Base-by-base conservation (phyloP, 495 filamentous ascomycete genomes). In the Glutinoglossum americanum region DNA sequence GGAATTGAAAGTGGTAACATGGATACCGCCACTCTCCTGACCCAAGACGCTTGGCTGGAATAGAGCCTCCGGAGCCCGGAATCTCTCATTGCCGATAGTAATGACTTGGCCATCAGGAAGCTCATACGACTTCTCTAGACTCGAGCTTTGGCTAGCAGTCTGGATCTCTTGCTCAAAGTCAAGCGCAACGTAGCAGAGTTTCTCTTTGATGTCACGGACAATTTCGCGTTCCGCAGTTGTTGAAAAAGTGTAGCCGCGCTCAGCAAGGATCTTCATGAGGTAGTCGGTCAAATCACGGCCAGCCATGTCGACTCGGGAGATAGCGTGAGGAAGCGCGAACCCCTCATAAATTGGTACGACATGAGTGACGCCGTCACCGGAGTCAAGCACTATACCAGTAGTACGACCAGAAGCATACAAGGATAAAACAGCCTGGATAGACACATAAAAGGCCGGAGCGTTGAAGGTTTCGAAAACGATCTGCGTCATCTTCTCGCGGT, bases 401-500 rank as follows among this genome's bases (percentile, higher is more conserved):
- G 92, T 98, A 89, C 93, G 89, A 80, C 92, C 93, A 70, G 92
- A 98, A 67, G 92, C 92, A 76, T 98, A 98, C 75, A 98, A 81
- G 61, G 92, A 97, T 63, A 98, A 80, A 63, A 98, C 93, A 71
- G 92, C 92, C 82, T 98, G 92, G 77, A 97, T 97, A 68, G 92
- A 97, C 77, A 95, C 92, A 80, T 96, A 98, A 81, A 98, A 96
- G 65, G 92, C 92, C 65, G 92, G 92, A 67, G 93, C 93, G 78
- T 98, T 98, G 83, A 97, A 98, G 66, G 92, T 98, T 80, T 98
- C 92, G 83, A 98, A 98, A 71, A 98, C 93, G 65, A 98, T 97
- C 77, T 98, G 93, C 61, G 92, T 97, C 87, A 97, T 96, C 82
- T 95, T 97, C 81, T 97, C 93, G 80, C 93, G 85, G 79, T 98